These are phyloP conservation scores for Coemansia sp. DNA, from an alignment of 192 early-diverging fungal genomes.

Conservation along the genomic window DNA sequence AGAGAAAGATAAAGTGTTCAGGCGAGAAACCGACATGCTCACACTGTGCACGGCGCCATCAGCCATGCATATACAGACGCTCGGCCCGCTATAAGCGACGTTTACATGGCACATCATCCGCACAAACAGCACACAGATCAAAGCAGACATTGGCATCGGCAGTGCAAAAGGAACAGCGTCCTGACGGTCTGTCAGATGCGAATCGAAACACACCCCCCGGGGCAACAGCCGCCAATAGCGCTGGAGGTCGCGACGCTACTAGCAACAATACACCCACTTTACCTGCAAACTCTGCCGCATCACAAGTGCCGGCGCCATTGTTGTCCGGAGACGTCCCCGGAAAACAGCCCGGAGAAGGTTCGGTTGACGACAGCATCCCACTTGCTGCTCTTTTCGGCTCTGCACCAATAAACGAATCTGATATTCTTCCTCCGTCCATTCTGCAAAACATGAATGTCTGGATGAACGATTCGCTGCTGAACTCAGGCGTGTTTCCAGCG, in stretches of 20 bases:
- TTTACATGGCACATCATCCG: slow-evolving; percentile 6
- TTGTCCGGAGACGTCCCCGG: slow-evolving; percentile 1
- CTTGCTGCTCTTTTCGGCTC: slow-evolving; percentile 45
- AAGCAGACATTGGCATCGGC: neutral
- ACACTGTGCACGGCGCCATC: slow-evolving; percentile 51
- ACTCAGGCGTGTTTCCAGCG: slow-evolving; percentile 10
- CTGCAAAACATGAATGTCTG: slow-evolving; percentile 55
- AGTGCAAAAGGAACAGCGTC: slow-evolving; percentile 5
- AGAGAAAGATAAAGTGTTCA: slow-evolving; percentile 54
- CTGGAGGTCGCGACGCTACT: neutral
- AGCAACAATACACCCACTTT: neutral
- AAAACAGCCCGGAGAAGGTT: slow-evolving; percentile 11
- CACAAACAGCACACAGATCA: neutral
- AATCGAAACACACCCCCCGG: neutral
- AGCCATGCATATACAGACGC: slow-evolving; percentile 52
- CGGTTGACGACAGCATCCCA: slow-evolving; percentile 39
- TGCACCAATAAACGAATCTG: slow-evolving; percentile 46
- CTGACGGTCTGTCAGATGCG: neutral
- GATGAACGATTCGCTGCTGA: slow-evolving; percentile 55
- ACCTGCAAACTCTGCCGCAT: neutral
- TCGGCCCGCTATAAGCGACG: slow-evolving; percentile 57
- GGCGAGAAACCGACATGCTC: slow-evolving; percentile 52
- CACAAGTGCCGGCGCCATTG: neutral
- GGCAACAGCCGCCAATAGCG: slow-evolving; percentile 3
- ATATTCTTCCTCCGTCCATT: slow-evolving; percentile 50